Evolutionary conservation across 805 yeast genomes (phyloP).

Genomic region (Saturnispora saitoi): DNA sequence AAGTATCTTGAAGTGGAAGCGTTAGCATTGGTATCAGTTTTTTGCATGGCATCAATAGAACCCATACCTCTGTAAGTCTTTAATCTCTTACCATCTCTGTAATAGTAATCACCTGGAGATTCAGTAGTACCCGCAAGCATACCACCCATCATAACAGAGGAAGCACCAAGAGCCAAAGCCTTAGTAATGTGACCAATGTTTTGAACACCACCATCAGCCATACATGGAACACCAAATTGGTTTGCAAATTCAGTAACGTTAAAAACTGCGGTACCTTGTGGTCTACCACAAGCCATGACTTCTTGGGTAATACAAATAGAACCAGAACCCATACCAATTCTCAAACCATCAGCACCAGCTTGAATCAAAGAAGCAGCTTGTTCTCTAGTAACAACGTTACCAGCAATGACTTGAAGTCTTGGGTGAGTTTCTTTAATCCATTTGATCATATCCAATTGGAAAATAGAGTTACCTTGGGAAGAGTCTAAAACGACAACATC

Average conservation of each 20-base stretch:
- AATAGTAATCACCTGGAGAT: conserved; percentile 97
- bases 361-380: conserved; percentile 93
- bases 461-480: conserved; percentile 93
- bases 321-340: conserved; percentile 99
- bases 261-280: conserved; percentile 98
- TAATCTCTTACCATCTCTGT: conserved; percentile 95
- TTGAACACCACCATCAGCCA: conserved; percentile 99
- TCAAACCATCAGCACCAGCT: conserved; percentile 96
- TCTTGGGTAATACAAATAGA: conserved; percentile 99
- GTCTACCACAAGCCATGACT: conserved; percentile 99
- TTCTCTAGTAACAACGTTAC: conserved; percentile 97
- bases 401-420: conserved; percentile 83
- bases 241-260: conserved; percentile 89
- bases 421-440: conserved; percentile 81
- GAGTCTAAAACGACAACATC: conserved; percentile 95
- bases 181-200: conserved; percentile 97
- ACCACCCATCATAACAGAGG: conserved; percentile 99
- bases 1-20: conserved; percentile 98
- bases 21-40: conserved; percentile 77
- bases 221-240: conserved; percentile 95
- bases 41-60: conserved; percentile 97
- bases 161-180: conserved; percentile 95
- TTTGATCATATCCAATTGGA: conserved; percentile 88
- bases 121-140: conserved; percentile 97
- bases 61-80: conserved; percentile 99